phyloP scores from a whole-genome alignment of 768 basidiomycete genomes.

The Neoboletus subvelutipes region DNA sequence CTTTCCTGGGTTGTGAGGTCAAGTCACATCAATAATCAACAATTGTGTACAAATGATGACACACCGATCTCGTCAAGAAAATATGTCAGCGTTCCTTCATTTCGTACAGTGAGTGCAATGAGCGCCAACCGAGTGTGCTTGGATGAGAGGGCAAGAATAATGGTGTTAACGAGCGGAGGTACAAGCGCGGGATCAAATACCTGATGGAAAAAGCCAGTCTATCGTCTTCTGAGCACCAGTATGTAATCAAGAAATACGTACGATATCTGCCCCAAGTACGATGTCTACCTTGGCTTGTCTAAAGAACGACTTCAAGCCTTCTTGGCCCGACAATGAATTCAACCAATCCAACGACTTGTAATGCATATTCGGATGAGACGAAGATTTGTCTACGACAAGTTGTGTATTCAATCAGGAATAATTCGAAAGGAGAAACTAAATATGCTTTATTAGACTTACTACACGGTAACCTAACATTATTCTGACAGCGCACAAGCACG shows the following conservation, averaged over 20 bases:
- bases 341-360: slow-evolving; percentile 65
- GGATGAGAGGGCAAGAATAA: slow-evolving; percentile 35
- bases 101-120: slow-evolving; percentile 52
- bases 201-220: slow-evolving; percentile 35
- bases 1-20: slow-evolving; percentile 13
- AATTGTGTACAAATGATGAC: not conserved
- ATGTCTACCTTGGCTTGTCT: slow-evolving; percentile 49
- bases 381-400: slow-evolving; percentile 50
- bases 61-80: slow-evolving; percentile 43
- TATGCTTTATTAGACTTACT: slow-evolving; percentile 46
- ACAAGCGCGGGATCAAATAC: slow-evolving; percentile 68
- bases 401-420: not conserved
- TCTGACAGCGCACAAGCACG: slow-evolving; percentile 59
- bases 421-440: not conserved
- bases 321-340: slow-evolving; percentile 44
- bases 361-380: slow-evolving; percentile 44
- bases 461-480: slow-evolving; percentile 61
- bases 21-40: not conserved
- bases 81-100: slow-evolving; percentile 46
- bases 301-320: slow-evolving; percentile 31
- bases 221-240: not conserved
- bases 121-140: slow-evolving; percentile 19
- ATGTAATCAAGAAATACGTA: slow-evolving; percentile 26
- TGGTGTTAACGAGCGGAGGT: slow-evolving; percentile 50
- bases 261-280: slow-evolving; percentile 72